These are phyloP conservation scores for Macrocybe sp. DNA, from an alignment of 1,284 basidiomycete species.

Conservation along the genomic window DNA sequence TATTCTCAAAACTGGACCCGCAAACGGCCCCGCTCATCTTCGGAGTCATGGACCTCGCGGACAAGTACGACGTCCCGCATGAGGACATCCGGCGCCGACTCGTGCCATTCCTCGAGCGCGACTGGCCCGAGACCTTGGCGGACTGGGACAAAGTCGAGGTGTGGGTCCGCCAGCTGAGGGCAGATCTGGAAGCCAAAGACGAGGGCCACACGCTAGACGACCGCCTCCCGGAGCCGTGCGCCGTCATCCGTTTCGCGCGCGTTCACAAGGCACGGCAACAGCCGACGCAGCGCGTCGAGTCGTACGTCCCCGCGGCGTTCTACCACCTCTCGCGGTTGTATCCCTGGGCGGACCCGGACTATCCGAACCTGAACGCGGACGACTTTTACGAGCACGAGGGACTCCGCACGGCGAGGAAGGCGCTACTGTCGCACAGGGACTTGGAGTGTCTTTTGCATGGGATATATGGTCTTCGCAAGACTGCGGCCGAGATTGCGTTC, in stretches of 20 bases:
- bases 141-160: constrained; percentile 8
- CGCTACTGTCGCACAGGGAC: constrained; percentile 7
- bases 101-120: constrained; percentile 7
- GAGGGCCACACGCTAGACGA: constrained; percentile 6
- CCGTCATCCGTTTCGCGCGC: constrained; percentile 8
- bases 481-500: constrained; percentile 2
- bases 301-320: constrained; percentile 9
- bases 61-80: constrained; percentile 8
- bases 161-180: constrained; percentile 1
- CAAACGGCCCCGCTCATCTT: constrained; percentile 7
- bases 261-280: constrained; percentile 2
- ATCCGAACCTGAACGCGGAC: neutral
- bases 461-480: constrained; percentile 3
- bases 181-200: constrained; percentile 3
- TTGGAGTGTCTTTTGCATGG: constrained; percentile 6
- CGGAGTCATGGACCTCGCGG: constrained; percentile 4
- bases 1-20: constrained; percentile 4
- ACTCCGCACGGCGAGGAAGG: constrained; percentile 4
- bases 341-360: constrained; percentile 6
- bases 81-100: constrained; percentile 3
- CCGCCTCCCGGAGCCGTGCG: constrained; percentile 5
- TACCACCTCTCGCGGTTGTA: constrained; percentile 12
- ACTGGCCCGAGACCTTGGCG: constrained; percentile 9
- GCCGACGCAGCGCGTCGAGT: neutral
- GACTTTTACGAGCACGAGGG: constrained; percentile 4